These are phyloP conservation scores for Euphrasia arctica DNA, from an alignment of 305 asterid species.

Conservation along the genomic window DNA sequence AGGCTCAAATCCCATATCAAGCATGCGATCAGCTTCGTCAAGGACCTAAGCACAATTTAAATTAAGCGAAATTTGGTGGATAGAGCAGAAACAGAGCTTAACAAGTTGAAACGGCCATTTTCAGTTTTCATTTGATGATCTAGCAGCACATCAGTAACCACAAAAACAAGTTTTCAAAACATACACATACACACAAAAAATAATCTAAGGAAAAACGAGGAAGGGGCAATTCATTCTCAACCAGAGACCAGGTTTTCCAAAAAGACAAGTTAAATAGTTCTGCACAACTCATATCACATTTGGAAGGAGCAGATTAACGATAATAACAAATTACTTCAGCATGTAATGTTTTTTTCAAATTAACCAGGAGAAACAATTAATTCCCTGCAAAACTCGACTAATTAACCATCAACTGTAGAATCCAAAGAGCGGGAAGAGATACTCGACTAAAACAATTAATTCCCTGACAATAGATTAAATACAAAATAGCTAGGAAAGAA, in stretches of 20 bases:
- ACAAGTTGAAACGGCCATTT: no score
- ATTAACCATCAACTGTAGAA: slow-evolving; percentile 13
- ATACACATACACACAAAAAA: neutral
- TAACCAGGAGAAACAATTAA: neutral
- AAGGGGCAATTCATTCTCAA: neutral
- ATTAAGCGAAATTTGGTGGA: slow-evolving; percentile 19
- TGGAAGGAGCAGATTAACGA: neutral
- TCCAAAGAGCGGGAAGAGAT: slow-evolving; percentile 2
- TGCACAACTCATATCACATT: neutral
- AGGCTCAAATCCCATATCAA: slow-evolving; percentile 99
- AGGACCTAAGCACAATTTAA: slow-evolving; percentile 55
- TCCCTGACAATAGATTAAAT: neutral
- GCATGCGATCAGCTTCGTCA: slow-evolving; percentile 99
- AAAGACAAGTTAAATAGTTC: neutral
- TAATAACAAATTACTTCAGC: neutral
- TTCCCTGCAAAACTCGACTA: neutral
- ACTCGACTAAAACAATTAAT: slow-evolving; percentile 12
- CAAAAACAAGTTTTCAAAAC: neutral
- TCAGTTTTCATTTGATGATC: neutral
- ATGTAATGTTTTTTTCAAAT: neutral
- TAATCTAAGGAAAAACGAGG: neutral
- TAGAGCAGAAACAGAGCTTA: neutral
- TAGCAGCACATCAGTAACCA: slow-evolving; percentile 8
- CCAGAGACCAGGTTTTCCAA: neutral
- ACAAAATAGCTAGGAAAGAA: slow-evolving; percentile 16